These are phyloP conservation scores for Alternaria hordeiaustralica DNA, from an alignment of 2,329 filamentous ascomycete species.

Conservation along the genomic window DNA sequence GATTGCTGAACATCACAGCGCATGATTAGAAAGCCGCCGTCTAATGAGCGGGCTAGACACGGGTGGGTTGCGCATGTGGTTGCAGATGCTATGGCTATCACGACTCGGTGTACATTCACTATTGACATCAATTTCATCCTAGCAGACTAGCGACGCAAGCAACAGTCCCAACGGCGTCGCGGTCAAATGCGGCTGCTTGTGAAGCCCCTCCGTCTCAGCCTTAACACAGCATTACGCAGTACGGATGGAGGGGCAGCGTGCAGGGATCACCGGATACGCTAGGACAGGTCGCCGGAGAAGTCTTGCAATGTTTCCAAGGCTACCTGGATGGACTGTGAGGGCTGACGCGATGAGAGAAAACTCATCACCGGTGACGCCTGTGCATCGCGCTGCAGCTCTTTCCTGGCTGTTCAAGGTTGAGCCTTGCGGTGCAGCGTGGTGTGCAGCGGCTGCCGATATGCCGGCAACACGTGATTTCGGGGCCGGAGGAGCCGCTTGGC, in stretches of 20 bases:
- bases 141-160: neutral
- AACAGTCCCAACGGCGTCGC: slow-evolving; percentile 14
- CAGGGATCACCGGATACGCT: slow-evolving; percentile 17
- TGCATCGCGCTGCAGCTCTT: neutral
- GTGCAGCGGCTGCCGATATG: slow-evolving; percentile 3
- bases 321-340: neutral
- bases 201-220: slow-evolving; percentile 26
- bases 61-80: neutral
- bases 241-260: slow-evolving; percentile 24
- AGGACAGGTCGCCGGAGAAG: slow-evolving; percentile 1
- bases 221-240: slow-evolving; percentile 21
- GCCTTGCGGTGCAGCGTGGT: neutral
- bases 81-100: neutral
- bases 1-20: slow-evolving; percentile 8
- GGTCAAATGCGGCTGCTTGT: slow-evolving; percentile 16
- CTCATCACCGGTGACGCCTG: neutral
- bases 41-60: neutral
- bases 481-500: slow-evolving; percentile 12
- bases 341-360: neutral
- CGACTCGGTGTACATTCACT: neutral
- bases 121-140: neutral
- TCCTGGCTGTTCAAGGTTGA: neutral
- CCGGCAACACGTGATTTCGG: slow-evolving; percentile 7
- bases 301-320: neutral
- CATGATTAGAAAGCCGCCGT: slow-evolving; percentile 14